These are phyloP conservation scores for Stereum hirsutum DNA, from an alignment of 1,284 basidiomycete genomes.

Conservation along the genomic window DNA sequence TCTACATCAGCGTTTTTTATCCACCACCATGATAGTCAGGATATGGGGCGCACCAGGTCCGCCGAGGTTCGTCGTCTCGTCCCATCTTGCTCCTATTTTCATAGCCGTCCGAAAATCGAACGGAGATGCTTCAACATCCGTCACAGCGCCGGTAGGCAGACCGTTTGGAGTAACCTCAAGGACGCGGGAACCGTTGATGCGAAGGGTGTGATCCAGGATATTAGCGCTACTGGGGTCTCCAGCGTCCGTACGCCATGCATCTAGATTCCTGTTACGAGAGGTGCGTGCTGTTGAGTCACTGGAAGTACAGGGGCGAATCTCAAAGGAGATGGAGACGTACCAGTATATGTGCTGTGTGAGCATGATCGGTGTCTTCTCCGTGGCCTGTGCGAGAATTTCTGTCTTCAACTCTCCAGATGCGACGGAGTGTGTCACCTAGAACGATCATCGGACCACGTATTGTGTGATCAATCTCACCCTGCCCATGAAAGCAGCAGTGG, in stretches of 20 bases:
- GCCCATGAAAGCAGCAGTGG: no score
- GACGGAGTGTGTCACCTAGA: constrained; percentile 42
- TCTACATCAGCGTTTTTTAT: constrained; percentile 1
- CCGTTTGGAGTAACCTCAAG: constrained; percentile 35
- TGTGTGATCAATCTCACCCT: background rate
- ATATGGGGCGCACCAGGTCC: constrained; percentile 21
- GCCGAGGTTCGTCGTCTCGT: constrained; percentile 30
- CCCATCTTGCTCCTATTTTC: constrained; percentile 31
- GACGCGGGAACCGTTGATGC: constrained; percentile 30
- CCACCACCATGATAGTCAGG: background rate
- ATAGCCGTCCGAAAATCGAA: constrained; percentile 37
- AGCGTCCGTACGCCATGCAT: constrained; percentile 36
- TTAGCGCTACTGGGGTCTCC: constrained; percentile 11
- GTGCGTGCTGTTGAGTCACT: background rate
- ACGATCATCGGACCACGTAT: no score
- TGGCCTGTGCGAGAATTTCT: constrained; percentile 34
- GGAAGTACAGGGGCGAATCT: background rate
- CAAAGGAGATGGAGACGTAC: constrained; percentile 16
- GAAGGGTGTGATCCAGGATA: constrained; percentile 35
- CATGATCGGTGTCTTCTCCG: constrained; percentile 50
- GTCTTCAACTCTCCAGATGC: constrained; percentile 36
- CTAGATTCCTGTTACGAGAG: constrained; percentile 37
- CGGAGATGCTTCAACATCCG: constrained; percentile 27
- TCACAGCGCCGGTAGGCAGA: constrained; percentile 41
- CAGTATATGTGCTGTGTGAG: constrained; percentile 47